Evolutionary conservation across 2,329 filamentous ascomycete genomes (phyloP).

Genomic region (Canariomyces notabilis): DNA sequence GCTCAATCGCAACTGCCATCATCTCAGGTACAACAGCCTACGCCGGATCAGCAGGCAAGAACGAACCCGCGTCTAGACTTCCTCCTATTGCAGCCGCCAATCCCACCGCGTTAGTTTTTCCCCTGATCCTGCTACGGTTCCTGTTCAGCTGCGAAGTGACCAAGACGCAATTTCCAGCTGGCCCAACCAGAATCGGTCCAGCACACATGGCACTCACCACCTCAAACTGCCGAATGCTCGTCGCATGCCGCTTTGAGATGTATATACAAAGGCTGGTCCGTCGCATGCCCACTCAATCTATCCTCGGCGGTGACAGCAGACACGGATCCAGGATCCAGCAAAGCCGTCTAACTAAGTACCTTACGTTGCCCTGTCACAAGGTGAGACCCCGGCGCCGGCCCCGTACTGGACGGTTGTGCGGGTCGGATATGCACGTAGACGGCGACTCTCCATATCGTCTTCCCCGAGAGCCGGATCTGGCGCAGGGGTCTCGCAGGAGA

Average conservation of each 20-base stretch:
- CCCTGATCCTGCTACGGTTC: neutral
- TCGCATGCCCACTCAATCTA: neutral
- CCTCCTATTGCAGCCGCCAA: no score
- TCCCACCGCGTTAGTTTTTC: neutral
- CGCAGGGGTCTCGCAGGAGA: neutral
- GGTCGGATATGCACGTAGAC: neutral
- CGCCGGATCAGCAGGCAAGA: no score
- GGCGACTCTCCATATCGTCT: neutral
- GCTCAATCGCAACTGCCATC: no score
- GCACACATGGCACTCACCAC: neutral
- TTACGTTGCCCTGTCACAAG: neutral
- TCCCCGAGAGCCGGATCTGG: neutral
- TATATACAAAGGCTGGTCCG: neutral
- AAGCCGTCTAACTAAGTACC: neutral
- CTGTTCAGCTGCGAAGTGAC: neutral
- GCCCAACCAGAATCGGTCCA: neutral
- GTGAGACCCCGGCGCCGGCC: neutral
- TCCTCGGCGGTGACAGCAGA: neutral
- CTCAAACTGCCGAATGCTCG: neutral
- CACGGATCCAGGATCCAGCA: neutral
- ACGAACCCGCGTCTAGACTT: no score
- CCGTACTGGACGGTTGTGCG: neutral
- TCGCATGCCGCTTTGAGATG: neutral
- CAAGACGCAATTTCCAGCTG: neutral
- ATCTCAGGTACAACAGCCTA: no score